A percentile compares a stretch with the other conserved stretches of the same genome.
These are phyloP conservation scores for Bacidia rubella DNA, from an alignment of 495 filamentous ascomycete species.

Conservation along the genomic window DNA sequence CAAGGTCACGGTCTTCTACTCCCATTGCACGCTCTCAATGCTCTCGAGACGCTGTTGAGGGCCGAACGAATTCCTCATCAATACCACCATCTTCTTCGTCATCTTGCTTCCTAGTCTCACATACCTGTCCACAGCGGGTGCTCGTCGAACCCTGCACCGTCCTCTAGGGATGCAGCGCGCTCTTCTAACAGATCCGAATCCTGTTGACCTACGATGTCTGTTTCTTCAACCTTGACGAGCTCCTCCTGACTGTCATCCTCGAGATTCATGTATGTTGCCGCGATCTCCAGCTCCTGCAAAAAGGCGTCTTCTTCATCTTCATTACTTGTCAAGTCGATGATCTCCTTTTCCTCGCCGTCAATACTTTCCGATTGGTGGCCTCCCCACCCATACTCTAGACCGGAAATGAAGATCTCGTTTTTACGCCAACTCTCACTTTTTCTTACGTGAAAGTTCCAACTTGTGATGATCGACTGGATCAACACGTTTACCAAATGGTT, in stretches of 20 bases:
- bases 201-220: not conserved
- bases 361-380: not conserved
- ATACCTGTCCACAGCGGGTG: not conserved
- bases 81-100: too few species aligned
- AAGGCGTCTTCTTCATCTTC: not conserved
- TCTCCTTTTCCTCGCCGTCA: not conserved
- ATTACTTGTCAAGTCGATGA: not conserved
- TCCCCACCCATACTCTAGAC: not conserved
- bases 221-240: not conserved
- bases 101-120: too few species aligned
- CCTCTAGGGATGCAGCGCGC: not conserved
- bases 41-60: too few species aligned
- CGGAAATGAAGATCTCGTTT: not conserved
- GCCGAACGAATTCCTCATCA: too few species aligned
- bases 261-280: not conserved
- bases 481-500: not conserved
- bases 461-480: not conserved
- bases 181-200: not conserved
- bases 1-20: too few species aligned
- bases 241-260: not conserved
- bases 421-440: not conserved
- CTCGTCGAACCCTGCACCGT: not conserved
- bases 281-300: not conserved
- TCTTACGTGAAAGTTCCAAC: not conserved
- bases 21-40: too few species aligned